Evolutionary conservation across 2,329 filamentous ascomycete species (phyloP).

Genomic region (Teratosphaeria epicoccoides): DNA sequence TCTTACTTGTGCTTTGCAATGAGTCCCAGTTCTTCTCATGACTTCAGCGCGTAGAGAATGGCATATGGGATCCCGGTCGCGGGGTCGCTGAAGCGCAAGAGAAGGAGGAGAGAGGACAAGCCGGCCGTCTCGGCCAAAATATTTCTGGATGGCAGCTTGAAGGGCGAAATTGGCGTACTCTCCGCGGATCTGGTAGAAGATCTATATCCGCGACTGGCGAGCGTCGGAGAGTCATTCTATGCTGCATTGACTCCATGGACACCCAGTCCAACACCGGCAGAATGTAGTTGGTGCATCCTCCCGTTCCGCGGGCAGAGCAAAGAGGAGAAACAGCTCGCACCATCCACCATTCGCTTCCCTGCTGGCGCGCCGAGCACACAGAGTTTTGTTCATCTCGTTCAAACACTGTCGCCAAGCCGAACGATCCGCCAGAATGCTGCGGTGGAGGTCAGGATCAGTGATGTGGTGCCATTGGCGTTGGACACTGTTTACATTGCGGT

Average conservation of each 20-base stretch:
- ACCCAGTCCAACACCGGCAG: constrained; percentile 45
- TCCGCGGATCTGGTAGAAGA: constrained; percentile 78
- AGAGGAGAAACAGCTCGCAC: constrained; percentile 53
- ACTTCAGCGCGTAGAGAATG: constrained; percentile 24
- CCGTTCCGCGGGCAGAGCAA: constrained; percentile 47
- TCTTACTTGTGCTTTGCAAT: no score
- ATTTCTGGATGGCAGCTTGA: constrained; percentile 73
- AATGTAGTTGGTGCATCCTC: constrained; percentile 73
- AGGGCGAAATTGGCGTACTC: constrained; percentile 73
- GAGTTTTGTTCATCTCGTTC: constrained; percentile 63
- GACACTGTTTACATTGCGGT: constrained; percentile 81
- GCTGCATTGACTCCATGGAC: constrained; percentile 67
- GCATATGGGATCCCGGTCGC: constrained; percentile 32
- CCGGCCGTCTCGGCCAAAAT: constrained; percentile 68
- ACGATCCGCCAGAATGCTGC: constrained; percentile 61
- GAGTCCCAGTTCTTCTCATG: neutral
- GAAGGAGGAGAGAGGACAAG: constrained; percentile 50
- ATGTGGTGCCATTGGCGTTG: constrained; percentile 67
- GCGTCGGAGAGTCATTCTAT: constrained; percentile 37
- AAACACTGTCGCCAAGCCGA: constrained; percentile 62
- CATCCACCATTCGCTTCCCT: constrained; percentile 71
- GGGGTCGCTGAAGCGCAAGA: constrained; percentile 41
- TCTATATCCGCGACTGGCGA: constrained; percentile 50
- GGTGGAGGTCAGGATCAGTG: constrained; percentile 73
- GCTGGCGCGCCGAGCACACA: constrained; percentile 63